phyloP scores from a whole-genome alignment of 2,329 filamentous ascomycete species.

The Botrytis elliptica region DNA sequence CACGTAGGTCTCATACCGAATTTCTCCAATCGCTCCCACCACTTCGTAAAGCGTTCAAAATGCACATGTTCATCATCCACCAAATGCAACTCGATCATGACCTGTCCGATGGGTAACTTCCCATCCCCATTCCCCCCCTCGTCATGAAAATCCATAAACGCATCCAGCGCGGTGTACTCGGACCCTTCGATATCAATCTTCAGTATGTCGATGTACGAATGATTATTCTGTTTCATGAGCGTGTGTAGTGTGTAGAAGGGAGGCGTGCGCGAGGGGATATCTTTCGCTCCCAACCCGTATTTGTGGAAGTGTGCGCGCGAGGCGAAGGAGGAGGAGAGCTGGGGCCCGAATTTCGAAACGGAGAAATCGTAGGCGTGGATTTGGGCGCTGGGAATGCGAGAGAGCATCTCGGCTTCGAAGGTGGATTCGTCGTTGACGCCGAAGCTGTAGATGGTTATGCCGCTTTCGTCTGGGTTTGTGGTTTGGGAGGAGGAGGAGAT shows the following conservation, averaged over 20 bases:
- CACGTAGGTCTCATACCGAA: conserved; percentile 37
- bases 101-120: conserved; percentile 32
- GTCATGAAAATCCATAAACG: conserved; percentile 33
- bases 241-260: conserved; percentile 42
- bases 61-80: conserved; percentile 29
- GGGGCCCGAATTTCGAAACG: conserved; percentile 39
- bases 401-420: conserved; percentile 43
- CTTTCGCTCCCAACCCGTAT: conserved; percentile 38
- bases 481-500: neutral
- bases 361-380: conserved; percentile 45
- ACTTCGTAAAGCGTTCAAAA: conserved; percentile 33
- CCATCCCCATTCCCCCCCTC: neutral
- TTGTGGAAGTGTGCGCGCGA: conserved; percentile 40
- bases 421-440: conserved; percentile 43
- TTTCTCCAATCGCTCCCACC: conserved; percentile 38
- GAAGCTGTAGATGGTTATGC: conserved; percentile 43
- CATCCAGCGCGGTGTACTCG: conserved; percentile 40
- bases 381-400: conserved; percentile 40
- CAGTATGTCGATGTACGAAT: conserved; percentile 43
- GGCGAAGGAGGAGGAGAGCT: conserved; percentile 23
- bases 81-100: conserved; percentile 37
- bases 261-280: conserved; percentile 34
- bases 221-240: conserved; percentile 42
- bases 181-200: conserved; percentile 45
- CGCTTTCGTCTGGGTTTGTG: neutral